Percentiles rank a stretch among this genome's conserved stretches.
These are phyloP conservation scores for Pleurotus giganteus DNA, from an alignment of 768 basidiomycete genomes.

Conservation along the genomic window DNA sequence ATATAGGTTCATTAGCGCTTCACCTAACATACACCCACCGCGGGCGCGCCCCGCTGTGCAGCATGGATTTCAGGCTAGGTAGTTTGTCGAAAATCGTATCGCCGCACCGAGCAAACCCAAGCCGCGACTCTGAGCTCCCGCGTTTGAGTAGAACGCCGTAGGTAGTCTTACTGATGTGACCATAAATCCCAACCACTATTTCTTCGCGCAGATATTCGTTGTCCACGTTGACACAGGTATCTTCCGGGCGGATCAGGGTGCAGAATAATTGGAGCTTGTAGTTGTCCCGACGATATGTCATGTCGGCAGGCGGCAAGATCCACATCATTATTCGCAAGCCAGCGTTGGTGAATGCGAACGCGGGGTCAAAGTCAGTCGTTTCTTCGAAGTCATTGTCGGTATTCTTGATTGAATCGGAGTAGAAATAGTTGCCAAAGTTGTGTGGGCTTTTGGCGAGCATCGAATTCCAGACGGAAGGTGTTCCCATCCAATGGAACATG, in stretches of 20 bases:
- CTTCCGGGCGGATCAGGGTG: too few relatives aligned
- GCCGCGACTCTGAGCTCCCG: not conserved
- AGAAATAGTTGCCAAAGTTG: not conserved
- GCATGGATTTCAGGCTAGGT: too few relatives aligned
- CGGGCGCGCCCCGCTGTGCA: too few relatives aligned
- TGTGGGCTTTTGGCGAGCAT: not conserved
- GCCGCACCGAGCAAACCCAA: too few relatives aligned
- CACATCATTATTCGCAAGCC: not conserved
- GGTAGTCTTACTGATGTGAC: not conserved
- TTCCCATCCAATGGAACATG: not conserved
- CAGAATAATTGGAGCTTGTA: not conserved
- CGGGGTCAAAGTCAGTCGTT: not conserved
- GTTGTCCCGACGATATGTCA: not conserved
- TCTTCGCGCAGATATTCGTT: not conserved
- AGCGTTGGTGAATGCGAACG: not conserved
- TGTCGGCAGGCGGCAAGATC: not conserved
- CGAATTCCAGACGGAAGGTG: not conserved
- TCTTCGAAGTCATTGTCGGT: not conserved
- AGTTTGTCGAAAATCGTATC: too few relatives aligned
- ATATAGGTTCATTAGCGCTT: too few relatives aligned
- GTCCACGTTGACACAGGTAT: not conserved
- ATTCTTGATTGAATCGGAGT: not conserved
- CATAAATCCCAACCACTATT: not conserved
- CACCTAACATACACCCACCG: too few relatives aligned
- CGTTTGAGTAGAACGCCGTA: not conserved